Percentiles rank a stretch among this genome's conserved stretches.
Evolutionary conservation across 2,329 filamentous ascomycete genomes (phyloP).

Genomic region (Trichophyton schoenleinii): DNA sequence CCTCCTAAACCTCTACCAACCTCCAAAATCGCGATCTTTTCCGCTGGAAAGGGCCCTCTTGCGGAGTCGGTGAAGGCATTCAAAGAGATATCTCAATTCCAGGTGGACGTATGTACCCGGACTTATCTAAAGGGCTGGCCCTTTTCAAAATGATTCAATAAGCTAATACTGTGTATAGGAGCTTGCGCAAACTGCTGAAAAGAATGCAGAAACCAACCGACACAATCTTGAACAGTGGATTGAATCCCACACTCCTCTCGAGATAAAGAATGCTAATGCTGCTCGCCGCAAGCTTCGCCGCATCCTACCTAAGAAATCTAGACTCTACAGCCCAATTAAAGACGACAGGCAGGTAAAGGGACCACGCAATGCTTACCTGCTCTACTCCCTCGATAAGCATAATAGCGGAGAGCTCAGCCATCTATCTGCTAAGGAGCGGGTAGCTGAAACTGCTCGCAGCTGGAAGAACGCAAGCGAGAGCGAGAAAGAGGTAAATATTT

Average conservation of each 20-base stretch:
- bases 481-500: conserved; percentile 19
- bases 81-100: conserved; percentile 21
- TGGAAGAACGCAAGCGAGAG: conserved; percentile 26
- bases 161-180: background rate
- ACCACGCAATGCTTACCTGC: conserved; percentile 26
- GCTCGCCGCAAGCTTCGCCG: conserved; percentile 36
- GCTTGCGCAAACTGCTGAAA: conserved; percentile 39
- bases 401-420: conserved; percentile 38
- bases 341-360: conserved; percentile 45
- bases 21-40: conserved; percentile 17
- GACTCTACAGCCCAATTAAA: conserved; percentile 24
- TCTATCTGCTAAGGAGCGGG: conserved; percentile 30
- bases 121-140: background rate
- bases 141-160: background rate
- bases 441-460: conserved; percentile 1
- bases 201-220: conserved; percentile 34
- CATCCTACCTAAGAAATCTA: conserved; percentile 13
- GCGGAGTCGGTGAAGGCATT: conserved; percentile 18
- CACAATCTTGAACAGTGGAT: conserved; percentile 44
- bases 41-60: conserved; percentile 12
- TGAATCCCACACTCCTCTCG: conserved; percentile 39
- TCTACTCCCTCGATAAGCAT: conserved; percentile 36
- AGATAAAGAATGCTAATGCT: conserved; percentile 48
- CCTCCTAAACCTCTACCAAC: conserved; percentile 26
- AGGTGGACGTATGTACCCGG: conserved; percentile 26